These are phyloP conservation scores for Cyclotella kingstonii DNA, from an alignment of 108 stramenopile genomes.

Conservation along the genomic window DNA sequence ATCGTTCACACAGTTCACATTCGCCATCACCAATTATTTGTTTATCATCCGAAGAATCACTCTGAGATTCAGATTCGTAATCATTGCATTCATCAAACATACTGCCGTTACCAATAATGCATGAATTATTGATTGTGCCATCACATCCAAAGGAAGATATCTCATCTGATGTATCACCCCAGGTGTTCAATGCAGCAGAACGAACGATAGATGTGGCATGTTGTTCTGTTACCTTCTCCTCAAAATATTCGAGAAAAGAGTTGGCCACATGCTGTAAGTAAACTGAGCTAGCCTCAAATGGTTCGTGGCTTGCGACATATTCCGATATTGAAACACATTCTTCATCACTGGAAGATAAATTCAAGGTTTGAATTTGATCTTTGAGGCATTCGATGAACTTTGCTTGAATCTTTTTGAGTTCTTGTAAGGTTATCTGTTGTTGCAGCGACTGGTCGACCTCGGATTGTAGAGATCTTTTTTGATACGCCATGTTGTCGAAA, in stretches of 20 bases:
- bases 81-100: constrained; percentile 9
- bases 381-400: constrained; percentile 5
- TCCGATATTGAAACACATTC: constrained; percentile 11
- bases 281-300: neutral
- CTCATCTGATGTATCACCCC: constrained; percentile 10
- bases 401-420: neutral
- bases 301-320: constrained; percentile 3
- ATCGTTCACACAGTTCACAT: constrained; percentile 75
- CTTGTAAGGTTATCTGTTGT: neutral
- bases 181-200: constrained; percentile 2
- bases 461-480: too few relatives aligned
- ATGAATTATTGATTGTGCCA: neutral
- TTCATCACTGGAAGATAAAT: constrained; percentile 21
- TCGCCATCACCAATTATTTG: constrained; percentile 58
- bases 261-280: constrained; percentile 4
- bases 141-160: too few relatives aligned
- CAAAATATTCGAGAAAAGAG: constrained; percentile 23
- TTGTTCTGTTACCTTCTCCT: neutral
- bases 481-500: too few relatives aligned
- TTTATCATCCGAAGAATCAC: constrained; percentile 25
- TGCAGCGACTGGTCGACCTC: too few relatives aligned
- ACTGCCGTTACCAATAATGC: neutral
- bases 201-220: constrained; percentile 6
- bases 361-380: neutral
- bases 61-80: constrained; percentile 14